phyloP scores from a whole-genome alignment of 1,139 yeast genomes.

The Pichia sp. region DNA sequence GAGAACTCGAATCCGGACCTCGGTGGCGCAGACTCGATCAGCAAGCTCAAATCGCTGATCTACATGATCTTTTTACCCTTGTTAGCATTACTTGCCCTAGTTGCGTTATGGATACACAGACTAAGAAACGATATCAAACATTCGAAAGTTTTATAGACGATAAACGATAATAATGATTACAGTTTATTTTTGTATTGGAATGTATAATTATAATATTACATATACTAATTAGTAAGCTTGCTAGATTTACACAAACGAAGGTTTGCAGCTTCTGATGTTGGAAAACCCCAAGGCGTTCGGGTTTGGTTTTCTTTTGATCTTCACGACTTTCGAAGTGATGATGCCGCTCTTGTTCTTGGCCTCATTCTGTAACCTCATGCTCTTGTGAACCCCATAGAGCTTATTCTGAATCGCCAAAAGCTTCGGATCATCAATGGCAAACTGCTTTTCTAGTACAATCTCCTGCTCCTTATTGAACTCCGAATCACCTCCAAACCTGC shows the following conservation, averaged over 20 bases:
- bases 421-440: constrained; percentile 25
- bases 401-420: constrained; percentile 22
- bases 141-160: constrained; percentile 42
- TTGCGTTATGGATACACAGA: constrained; percentile 42
- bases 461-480: constrained; percentile 18
- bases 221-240: not conserved
- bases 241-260: constrained; percentile 34
- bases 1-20: not conserved
- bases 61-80: constrained; percentile 39
- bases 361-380: constrained; percentile 25
- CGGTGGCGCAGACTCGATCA: constrained; percentile 1
- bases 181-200: not conserved
- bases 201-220: not conserved
- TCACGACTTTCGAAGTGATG: constrained; percentile 29
- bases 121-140: constrained; percentile 54
- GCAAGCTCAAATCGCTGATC: constrained; percentile 15
- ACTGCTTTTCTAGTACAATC: constrained; percentile 28
- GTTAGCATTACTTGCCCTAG: constrained; percentile 36
- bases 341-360: constrained; percentile 26
- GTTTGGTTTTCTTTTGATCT: constrained; percentile 39
- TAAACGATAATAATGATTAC: not conserved
- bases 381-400: constrained; percentile 24
- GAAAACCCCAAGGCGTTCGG: constrained; percentile 43
- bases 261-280: constrained; percentile 39
- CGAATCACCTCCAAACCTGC: constrained; percentile 6